Evolutionary conservation across 2,329 filamentous ascomycete genomes (phyloP), one percentile per base, ranked within the genome.

Genomic region (Lizonia empirigonia): DNA sequence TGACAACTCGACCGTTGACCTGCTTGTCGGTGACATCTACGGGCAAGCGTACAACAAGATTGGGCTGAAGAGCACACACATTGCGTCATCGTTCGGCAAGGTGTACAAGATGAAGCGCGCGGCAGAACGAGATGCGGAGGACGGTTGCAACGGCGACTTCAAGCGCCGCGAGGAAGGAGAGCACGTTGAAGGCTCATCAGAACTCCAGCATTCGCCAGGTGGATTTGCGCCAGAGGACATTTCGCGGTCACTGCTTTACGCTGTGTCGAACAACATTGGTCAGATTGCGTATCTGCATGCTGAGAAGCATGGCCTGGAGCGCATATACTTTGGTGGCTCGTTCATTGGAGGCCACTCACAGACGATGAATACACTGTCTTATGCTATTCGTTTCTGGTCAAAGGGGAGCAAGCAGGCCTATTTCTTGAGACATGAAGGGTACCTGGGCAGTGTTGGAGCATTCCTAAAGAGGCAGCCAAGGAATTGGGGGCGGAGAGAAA

Each of bases 281-380:
- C 94, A 99, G 77, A 96, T 99, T 64, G 91, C 94, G 34, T 97
- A 94, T 73, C 80, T 99, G n/a, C 94, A 97, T 71, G 94, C 91
- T 5, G 92, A 97, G 72, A 94, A 96, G 69, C 93, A 99, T 76
- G 84, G 88, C 36, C 80, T 97, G 20, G 88, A 90, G 57, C 86
- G 93, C 68, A 97, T 99, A 55, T 99, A 99, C 78, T 99, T 99
- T 74, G 94, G 94, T 18, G 94, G 94, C 19, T 94, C 89, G 6
- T 99, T 97, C 71, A 97, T 99, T 69, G 87, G 94, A 33, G 94
- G 94, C 32, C 94, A 99, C 73, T 86, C 89, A 13, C 94, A 97
- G 76, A 99, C 94, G 10, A 99, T 99, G 85, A 96, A 97, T 74
- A 97, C 94, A 0, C 80, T 99, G 8, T 92, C 89, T 47, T 99